A percentile compares a stretch with the other conserved stretches of the same genome.
Conservation (phyloP, 2,329 filamentous ascomycete species). For the Aureobasidium sp. region DNA sequence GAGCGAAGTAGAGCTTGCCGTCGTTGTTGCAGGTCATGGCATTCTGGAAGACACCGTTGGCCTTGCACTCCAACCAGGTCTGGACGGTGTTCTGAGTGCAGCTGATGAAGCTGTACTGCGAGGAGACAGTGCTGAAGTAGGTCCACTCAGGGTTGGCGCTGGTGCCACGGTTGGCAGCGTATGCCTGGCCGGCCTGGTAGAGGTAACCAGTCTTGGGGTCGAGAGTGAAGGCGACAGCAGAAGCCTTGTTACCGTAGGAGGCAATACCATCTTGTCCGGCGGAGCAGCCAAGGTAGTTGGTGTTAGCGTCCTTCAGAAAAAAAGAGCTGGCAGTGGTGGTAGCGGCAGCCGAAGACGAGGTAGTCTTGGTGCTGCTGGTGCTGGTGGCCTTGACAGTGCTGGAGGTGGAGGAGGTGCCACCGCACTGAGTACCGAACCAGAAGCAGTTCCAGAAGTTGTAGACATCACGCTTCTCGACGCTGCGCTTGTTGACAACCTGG, state of each 20-base stretch:
- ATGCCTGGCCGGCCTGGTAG: background rate
- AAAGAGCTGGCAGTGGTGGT: background rate
- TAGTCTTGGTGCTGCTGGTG: constrained; percentile 13
- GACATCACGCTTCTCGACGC: constrained; percentile 7
- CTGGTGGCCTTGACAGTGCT: constrained; percentile 11
- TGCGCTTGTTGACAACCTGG: constrained; percentile 17
- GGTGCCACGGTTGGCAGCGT: background rate
- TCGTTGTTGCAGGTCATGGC: constrained; percentile 11
- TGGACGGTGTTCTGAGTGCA: background rate
- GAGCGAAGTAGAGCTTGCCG: constrained; percentile 8
- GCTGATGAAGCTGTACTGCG: background rate
- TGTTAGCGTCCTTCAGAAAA: background rate
- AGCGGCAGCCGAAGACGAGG: background rate
- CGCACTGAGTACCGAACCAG: background rate
- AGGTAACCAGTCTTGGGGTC: constrained; percentile 7
- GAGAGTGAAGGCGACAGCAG: background rate
- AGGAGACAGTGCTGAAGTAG: background rate
- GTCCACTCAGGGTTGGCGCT: background rate
- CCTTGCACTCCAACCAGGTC: constrained; percentile 1
- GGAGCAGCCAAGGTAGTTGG: background rate
- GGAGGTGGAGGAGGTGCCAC: constrained; percentile 13
- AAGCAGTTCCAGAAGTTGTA: constrained; percentile 1
- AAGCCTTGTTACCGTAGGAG: background rate
- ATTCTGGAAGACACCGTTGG: constrained; percentile 6
- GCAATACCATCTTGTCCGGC: background rate